phyloP scores from a whole-genome alignment of 345 rosid genomes.

The Cochlearia excelsa region DNA sequence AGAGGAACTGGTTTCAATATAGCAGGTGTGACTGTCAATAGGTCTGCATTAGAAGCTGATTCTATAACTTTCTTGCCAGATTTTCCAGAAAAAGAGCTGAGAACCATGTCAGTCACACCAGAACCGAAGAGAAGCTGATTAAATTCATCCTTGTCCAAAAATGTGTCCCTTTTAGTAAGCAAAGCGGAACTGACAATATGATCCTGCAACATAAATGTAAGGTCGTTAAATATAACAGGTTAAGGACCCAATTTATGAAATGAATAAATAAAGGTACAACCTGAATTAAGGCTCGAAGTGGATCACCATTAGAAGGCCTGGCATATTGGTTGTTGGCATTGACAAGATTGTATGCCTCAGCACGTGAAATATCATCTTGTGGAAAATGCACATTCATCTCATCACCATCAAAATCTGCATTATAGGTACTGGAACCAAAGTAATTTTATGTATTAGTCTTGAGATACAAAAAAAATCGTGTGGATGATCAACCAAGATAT shows the following conservation, averaged over 20 bases:
- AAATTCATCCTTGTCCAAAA: slow-evolving; percentile 62
- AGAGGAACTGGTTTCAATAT: slow-evolving; percentile 81
- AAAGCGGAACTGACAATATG: slow-evolving; percentile 85
- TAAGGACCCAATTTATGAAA: slow-evolving; percentile 12
- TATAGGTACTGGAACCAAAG: slow-evolving; percentile 73
- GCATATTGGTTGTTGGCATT: slow-evolving; percentile 97
- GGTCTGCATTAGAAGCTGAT: slow-evolving; percentile 48
- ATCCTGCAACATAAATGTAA: slow-evolving; percentile 56
- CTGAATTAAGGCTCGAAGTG: slow-evolving; percentile 91
- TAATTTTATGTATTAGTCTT: slow-evolving; percentile 16
- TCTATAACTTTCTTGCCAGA: slow-evolving; percentile 64
- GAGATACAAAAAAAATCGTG: slow-evolving; percentile 1
- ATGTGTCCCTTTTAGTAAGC: slow-evolving; percentile 88
- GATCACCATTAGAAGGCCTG: slow-evolving; percentile 94
- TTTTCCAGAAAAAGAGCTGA: slow-evolving; percentile 43
- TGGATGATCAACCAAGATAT: slow-evolving; percentile 14
- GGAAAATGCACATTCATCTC: slow-evolving; percentile 99
- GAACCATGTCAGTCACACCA: slow-evolving; percentile 54
- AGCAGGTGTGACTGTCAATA: slow-evolving; percentile 53
- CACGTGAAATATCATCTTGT: slow-evolving; percentile 98
- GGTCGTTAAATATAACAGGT: slow-evolving; percentile 11
- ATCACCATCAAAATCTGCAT: slow-evolving; percentile 99
- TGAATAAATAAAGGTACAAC: slow-evolving; percentile 39
- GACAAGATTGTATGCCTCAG: slow-evolving; percentile 96
- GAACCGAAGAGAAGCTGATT: slow-evolving; percentile 83